Base-by-base conservation (phyloP, 78 protist species). In the Dictyostelium citrinum region DNA sequence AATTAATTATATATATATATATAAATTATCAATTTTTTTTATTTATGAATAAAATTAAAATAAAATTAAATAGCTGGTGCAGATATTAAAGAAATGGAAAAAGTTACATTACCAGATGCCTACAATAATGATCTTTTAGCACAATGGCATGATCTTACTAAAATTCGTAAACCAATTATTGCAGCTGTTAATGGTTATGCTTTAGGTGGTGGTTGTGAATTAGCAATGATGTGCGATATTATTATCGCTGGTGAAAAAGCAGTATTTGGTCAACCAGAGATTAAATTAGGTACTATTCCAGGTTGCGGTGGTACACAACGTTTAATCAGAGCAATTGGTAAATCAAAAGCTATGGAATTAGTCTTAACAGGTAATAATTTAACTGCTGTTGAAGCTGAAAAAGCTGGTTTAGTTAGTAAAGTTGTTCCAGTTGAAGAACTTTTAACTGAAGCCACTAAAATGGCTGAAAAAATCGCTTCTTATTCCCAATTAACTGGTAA, bases 121-220 rank as follows among this genome's bases (percentile, higher is more conserved):
- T 90, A 82, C 91, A 41, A 60, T 29, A 58, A 9, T 46, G 82
- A 97, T 80, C 67, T 98, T 85, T 95, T 98, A 81, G 90, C 90
- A 41, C 81, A 67, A 60, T 91, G 98, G 97, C 90, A 93, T 43
- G 70, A 55, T 29, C 95, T 97, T 29, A 51, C 95, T 2, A 17
- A 37, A 27, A 31, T 49, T 39, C 22, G 95, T 60, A 98, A 96
- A 95, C 99, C 99, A 33, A 79, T 98, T 82, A 97, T 98, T 27
- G 99, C 99, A 17, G 99, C 99, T 2, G 99, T 98, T 46, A 97
- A 97, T 78, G 99, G 99, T 64, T 98, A 85, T 80, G 99, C 99
- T 3, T 83, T 98, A 12, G 99, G 99, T 17, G 99, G 99, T 27
- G 99, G 99, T 49, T 98, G 99, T 81, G 99, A 98, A 92, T 90